Evolutionary conservation across 2,329 filamentous ascomycete species (phyloP), one percentile per base, ranked within the genome.

Genomic region (Cryphonectria parasitica): DNA sequence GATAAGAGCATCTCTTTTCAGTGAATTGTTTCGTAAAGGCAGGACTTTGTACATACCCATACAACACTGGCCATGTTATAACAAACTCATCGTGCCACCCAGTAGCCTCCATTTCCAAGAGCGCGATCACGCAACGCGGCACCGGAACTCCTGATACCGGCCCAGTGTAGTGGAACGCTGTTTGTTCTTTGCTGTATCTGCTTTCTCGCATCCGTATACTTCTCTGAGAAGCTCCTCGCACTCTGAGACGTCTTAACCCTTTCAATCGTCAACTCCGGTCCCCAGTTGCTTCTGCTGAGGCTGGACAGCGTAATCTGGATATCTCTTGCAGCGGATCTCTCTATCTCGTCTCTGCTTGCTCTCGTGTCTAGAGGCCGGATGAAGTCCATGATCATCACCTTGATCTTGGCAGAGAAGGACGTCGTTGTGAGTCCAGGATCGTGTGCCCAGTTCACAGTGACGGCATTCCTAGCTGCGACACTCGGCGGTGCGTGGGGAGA

Each of bases 381-480:
- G 49, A 87, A 90, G 0, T 87, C 89, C 87, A 92, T 88, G 3
- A 91, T 76, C 1, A 89, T 77, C 6, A 91, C 76, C 39, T 87
- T 83, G 2, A 92, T 68, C 60, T 79, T 82, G 0, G 80, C 74
- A 6, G 81, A 80, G 56, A 83, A 77, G 64, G 89, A 85, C 0
- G 77, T 75, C 0, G 74, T 75, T 0, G 74, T 75, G 0, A 77
- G 80, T 2, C 82, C 81, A 66, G 87, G 86, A 69, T 88, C 85
- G 72, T 86, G 80, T 0, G 89, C 80, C 2, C 91, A 79, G 74
- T 89, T 85, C 0, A 88, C 84, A 0, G 80, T 77, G n/a, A 87
- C 85, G n/a, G 79, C 79, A 34, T 86, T 87, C 65, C 83, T 83
- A 2, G 82, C 81, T 0, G 85, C 83, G 0, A 90, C 81, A 0